These are phyloP conservation scores for Periconia macrospinosa DNA, from an alignment of 2,329 filamentous ascomycete genomes.

Conservation along the genomic window DNA sequence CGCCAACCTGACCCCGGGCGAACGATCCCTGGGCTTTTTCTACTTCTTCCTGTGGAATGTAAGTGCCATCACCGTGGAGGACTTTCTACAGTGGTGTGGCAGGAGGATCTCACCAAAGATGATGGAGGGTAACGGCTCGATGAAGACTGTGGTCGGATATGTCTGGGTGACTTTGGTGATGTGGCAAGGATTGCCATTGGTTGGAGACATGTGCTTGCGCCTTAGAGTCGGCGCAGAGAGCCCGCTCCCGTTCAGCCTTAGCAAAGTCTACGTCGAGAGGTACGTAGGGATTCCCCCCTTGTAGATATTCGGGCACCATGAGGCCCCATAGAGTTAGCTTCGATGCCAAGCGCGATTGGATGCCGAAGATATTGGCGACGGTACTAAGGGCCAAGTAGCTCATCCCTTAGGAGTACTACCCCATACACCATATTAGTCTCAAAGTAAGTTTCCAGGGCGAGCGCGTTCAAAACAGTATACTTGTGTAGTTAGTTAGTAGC, in stretches of 20 bases:
- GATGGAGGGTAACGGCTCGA: not conserved
- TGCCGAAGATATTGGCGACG: too few relatives aligned
- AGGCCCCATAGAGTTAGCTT: too few relatives aligned
- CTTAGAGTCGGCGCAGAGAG: not conserved
- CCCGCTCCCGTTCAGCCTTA: not conserved
- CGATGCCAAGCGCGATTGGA: too few relatives aligned
- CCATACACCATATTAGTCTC: too few relatives aligned
- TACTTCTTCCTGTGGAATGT: conserved; percentile 17
- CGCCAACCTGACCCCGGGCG: conserved; percentile 5
- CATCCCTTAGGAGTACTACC: too few relatives aligned
- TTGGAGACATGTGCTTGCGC: conserved; percentile 1
- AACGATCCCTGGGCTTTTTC: conserved; percentile 8
- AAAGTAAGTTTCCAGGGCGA: too few relatives aligned
- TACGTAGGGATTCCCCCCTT: conserved; percentile 1
- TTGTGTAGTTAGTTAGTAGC: too few relatives aligned
- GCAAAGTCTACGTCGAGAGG: not conserved
- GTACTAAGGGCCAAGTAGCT: too few relatives aligned
- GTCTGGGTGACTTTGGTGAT: not conserved
- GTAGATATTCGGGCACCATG: too few relatives aligned
- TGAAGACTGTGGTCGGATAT: not conserved
- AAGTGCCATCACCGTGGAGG: conserved; percentile 13
- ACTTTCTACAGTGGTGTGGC: conserved; percentile 9
- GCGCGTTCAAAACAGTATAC: too few relatives aligned
- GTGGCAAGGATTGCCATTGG: conserved; percentile 1
- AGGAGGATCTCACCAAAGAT: not conserved